Percentiles rank a stretch among this genome's conserved stretches.
phyloP scores from a whole-genome alignment of 352 stramenopile species.

The Pythium phragmitis region DNA sequence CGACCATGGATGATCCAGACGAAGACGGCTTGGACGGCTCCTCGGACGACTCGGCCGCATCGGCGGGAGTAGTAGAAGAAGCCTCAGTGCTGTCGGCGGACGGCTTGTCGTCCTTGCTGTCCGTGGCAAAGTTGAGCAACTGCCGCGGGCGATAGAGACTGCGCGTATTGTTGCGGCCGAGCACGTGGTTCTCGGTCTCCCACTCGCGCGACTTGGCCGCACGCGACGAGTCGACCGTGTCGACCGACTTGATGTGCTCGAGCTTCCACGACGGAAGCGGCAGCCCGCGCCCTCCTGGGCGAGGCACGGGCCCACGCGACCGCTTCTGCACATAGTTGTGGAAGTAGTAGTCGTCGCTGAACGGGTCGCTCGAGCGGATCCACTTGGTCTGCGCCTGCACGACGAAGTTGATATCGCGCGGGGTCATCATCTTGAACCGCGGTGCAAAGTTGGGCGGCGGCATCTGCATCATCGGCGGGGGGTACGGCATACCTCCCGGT shows the following conservation, averaged over 20 bases:
- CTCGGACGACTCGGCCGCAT: constrained; percentile 19
- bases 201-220: constrained; percentile 71
- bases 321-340: constrained; percentile 85
- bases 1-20: constrained; percentile 36
- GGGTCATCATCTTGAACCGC: constrained; percentile 85
- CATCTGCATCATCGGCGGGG: constrained; percentile 38
- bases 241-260: constrained; percentile 79
- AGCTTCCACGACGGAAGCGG: constrained; percentile 83
- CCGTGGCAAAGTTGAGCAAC: constrained; percentile 45
- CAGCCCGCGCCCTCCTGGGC: constrained; percentile 31
- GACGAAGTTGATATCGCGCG: constrained; percentile 83
- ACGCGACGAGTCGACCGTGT: constrained; percentile 54
- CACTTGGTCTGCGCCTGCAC: constrained; percentile 87
- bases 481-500: constrained; percentile 40
- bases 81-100: constrained; percentile 7
- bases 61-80: background rate
- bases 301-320: constrained; percentile 33
- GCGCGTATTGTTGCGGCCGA: constrained; percentile 75
- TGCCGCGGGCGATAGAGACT: constrained; percentile 81
- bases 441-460: constrained; percentile 24
- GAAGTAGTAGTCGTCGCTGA: constrained; percentile 90
- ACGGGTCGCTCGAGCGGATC: constrained; percentile 81
- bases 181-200: constrained; percentile 70
- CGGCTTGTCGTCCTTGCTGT: constrained; percentile 9
- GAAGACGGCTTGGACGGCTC: constrained; percentile 15